A percentile compares a stretch with the other conserved stretches of the same genome.
These are phyloP conservation scores for Paecilomyces sp. DNA, from an alignment of 2,329 filamentous ascomycete species.

Conservation along the genomic window DNA sequence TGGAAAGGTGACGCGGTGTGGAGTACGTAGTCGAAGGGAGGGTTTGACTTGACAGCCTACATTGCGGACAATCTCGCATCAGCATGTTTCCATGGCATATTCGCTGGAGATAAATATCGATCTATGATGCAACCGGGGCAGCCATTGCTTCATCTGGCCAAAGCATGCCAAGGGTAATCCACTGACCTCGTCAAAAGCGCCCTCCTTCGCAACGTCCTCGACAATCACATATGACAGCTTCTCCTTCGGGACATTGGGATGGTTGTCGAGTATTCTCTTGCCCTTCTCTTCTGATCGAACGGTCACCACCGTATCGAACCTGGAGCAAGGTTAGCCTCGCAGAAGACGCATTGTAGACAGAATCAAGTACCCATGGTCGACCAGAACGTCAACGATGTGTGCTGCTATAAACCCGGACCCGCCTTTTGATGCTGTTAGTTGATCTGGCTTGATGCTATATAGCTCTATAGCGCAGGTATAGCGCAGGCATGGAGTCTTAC, in stretches of 20 bases:
- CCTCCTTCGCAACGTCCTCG: conserved; percentile 61
- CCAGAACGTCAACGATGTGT: conserved; percentile 54
- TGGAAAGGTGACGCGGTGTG: conserved; percentile 72
- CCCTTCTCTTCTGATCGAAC: conserved; percentile 57
- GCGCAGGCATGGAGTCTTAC: conserved; percentile 12
- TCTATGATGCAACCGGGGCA: no score
- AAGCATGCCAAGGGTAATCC: no score
- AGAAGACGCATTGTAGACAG: not conserved
- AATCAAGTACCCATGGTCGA: conserved; percentile 41
- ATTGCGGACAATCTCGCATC: not conserved
- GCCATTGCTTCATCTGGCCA: no score
- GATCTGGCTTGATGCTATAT: not conserved
- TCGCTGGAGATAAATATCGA: no score
- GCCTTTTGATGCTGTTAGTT: conserved; percentile 26
- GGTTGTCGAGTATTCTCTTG: conserved; percentile 50
- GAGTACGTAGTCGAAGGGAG: conserved; percentile 65
- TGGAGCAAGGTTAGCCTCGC: conserved; percentile 14
- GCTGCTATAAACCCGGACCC: conserved; percentile 61
- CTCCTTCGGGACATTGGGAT: conserved; percentile 45
- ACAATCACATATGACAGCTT: conserved; percentile 62
- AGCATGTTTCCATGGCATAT: not conserved
- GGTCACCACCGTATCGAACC: conserved; percentile 56
- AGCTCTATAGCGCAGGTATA: not conserved
- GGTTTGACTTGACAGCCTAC: conserved; percentile 50
- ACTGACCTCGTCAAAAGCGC: conserved; percentile 58